Base-by-base conservation (phyloP, 331 rosid species). In the Malus hybrid region DNA sequence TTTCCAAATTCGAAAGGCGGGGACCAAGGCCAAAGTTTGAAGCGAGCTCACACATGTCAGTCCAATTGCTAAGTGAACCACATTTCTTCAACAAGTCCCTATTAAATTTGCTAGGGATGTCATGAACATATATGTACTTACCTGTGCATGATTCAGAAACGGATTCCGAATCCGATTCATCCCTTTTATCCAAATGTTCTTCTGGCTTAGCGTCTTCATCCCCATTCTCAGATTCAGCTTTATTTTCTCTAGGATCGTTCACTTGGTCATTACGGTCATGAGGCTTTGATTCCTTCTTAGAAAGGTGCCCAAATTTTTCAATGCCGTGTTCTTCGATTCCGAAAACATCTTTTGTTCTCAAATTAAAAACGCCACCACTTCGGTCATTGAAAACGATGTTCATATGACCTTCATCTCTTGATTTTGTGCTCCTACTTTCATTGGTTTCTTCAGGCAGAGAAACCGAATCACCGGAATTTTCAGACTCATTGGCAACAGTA, bases 21-120 rank as follows among this genome's bases (percentile, higher is more conserved):
- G 82, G 81, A 26, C 90, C 90, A 30, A 86, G 81, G 33, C 90
- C 88, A 28, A 19, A 22, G 50, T 84, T 84, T 29, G 80, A 66
- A n/a, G 80, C 77, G 48, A 76, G 72, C 52, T 78, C 74, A 50
- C 88, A 86, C 79, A 86, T 80, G 74, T 86, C 63, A 16, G 88
- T 81, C 90, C 90, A 86, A 30, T 76, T 81, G 58, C 80, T 78
- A 24, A 84, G 88, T 36, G 44, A 64, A 44, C 16, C 48, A 68
- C 88, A 84, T 3, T 82, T 46, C 39, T 70, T 11, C 56, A 84
- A 33, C 72, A 86, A 42, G 33, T 79, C 84, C 12, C 74, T 76
- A 52, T 86, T 81, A 73, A 86, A 84, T 26, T 26, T 77, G 29
- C 65, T 57, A 52, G 84, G 90, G 63, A 86, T 73, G 33, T 81